Percentiles rank a stretch among this genome's conserved stretches.
Conservation (phyloP, 202 grass and related monocot species). For the Carex arenaria region DNA sequence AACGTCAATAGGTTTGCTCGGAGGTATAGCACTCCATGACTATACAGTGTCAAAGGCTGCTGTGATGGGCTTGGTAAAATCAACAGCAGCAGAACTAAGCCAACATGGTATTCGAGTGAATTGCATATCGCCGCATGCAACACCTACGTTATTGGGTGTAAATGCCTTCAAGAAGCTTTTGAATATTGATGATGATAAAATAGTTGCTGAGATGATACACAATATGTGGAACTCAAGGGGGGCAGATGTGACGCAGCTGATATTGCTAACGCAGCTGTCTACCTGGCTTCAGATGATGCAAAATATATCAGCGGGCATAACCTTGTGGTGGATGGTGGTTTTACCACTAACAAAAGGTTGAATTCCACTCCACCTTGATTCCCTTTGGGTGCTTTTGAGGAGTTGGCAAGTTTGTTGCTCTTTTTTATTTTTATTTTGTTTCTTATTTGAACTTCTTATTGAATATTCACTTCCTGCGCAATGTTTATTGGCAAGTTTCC, state of each 20-base stretch:
- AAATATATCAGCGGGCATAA: constrained; percentile 79
- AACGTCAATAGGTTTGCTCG: constrained; percentile 12
- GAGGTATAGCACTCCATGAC: constrained; percentile 31
- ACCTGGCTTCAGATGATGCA: constrained; percentile 67
- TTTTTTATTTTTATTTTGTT: too few species aligned
- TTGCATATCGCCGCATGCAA: constrained; percentile 54
- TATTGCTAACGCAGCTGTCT: constrained; percentile 61
- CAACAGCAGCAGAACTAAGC: constrained; percentile 45
- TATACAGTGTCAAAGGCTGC: constrained; percentile 55
- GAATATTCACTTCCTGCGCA: neutral
- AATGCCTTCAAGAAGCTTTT: constrained; percentile 10
- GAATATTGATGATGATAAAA: constrained; percentile 21
- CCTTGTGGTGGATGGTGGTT: constrained; percentile 67
- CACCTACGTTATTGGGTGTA: constrained; percentile 48
- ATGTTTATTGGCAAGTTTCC: too few species aligned
- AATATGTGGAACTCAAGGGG: constrained; percentile 37
- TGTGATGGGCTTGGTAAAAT: constrained; percentile 32
- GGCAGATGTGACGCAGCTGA: constrained; percentile 45
- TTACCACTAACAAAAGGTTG: constrained; percentile 48
- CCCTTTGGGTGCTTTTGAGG: neutral
- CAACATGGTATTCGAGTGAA: constrained; percentile 66
- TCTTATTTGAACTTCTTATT: neutral
- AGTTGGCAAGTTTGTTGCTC: neutral
- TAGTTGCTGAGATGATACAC: constrained; percentile 18
- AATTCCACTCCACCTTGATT: neutral